A percentile compares a stretch with the other conserved stretches of the same genome.
Conservation (phyloP, 2,329 filamentous ascomycete genomes). For the Metarhizium brunneum region DNA sequence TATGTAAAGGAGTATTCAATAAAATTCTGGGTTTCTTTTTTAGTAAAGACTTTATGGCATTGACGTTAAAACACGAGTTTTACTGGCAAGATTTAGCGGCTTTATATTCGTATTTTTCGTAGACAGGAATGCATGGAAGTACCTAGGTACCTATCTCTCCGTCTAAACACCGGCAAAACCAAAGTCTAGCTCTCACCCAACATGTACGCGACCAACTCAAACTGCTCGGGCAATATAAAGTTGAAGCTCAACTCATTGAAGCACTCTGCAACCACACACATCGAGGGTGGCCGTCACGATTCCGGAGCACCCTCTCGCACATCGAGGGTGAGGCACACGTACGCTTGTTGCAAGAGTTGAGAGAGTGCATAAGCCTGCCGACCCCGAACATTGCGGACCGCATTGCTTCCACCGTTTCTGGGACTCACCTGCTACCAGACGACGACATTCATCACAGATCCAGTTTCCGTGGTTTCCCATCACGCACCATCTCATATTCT, state of each 20-base stretch:
- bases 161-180: conserved; percentile 5
- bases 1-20: no score
- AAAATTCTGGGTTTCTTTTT: no score
- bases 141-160: not conserved
- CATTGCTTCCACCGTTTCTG: not conserved
- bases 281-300: not conserved
- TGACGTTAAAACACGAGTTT: no score
- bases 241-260: not conserved
- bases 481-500: not conserved
- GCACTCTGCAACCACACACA: not conserved
- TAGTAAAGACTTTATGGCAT: no score
- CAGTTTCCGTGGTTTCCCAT: not conserved
- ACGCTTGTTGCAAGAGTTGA: not conserved
- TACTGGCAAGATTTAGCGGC: no score
- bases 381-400: not conserved
- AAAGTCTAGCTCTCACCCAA: not conserved
- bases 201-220: not conserved
- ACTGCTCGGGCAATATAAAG: not conserved
- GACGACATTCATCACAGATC: not conserved
- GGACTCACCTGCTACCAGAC: not conserved
- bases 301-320: not conserved
- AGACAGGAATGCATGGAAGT: no score
- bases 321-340: not conserved
- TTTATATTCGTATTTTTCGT: no score
- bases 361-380: not conserved